Evolutionary conservation across 2,329 filamentous ascomycete species (phyloP), one percentile per base, ranked within the genome.

Genomic region (Paracoccidioides brasiliensis): DNA sequence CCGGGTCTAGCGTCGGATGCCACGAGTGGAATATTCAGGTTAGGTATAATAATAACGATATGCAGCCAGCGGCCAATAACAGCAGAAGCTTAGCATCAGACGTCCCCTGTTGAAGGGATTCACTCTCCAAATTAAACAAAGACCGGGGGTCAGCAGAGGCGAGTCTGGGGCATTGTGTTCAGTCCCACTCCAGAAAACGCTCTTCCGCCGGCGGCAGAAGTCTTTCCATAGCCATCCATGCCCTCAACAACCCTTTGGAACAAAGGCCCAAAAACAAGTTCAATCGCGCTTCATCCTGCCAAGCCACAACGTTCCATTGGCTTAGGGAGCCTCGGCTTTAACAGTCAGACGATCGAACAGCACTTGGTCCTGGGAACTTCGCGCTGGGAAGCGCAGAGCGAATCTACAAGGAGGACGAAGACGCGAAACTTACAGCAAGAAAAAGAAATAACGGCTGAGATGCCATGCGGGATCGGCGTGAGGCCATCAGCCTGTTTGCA

Each of bases 301-400:
- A 54, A 54, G 52, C 41, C 14, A 8, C 41, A 37, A 46, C 41
- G 52, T 54, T 54, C 42, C 52, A 54, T 54, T 41, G 32, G 28
- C n/a, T n/a, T 12, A 41, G 9, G 22, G 5, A 22, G 45, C 12
- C 12, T 22, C 15, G 33, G 32, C 48, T 50, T 50, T 35, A 41
- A 5, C n/a, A 40, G 37, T 15, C 7, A 14, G 43, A 30, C 8
- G 52, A 54, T 54, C 52, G 43, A 32, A 32, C 52, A 45, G 14
- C 28, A 12, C 33, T 33, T 37, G 10, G 40, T 45, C 15, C 15
- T 33, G 42, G 42, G n/a, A 44, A 12, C 42, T 44, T 12, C 15
- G 42, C 15, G 42, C 14, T 44, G 42, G 42, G 22, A 44, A 15
- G 7, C n/a, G 32, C n/a, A 50, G 7, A 15, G 3, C 7, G 14